phyloP scores from a whole-genome alignment of 805 yeast genomes.

The Starmerella apicola region DNA sequence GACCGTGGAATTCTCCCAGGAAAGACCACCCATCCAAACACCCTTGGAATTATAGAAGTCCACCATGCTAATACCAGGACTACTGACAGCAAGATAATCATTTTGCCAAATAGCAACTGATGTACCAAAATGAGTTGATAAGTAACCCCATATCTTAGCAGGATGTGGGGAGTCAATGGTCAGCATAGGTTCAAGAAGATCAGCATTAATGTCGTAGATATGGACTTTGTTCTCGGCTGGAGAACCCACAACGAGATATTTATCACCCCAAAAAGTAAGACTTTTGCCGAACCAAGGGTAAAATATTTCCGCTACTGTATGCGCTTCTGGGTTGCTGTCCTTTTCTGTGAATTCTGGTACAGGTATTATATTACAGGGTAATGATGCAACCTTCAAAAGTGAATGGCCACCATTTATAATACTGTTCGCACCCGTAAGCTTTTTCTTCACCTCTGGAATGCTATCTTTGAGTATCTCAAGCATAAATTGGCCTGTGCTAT shows the following conservation, averaged over 20 bases:
- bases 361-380: conserved; percentile 1
- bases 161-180: conserved; percentile 4
- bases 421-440: background rate
- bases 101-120: conserved; percentile 27
- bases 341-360: conserved; percentile 1
- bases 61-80: conserved; percentile 41
- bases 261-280: conserved; percentile 10
- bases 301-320: background rate
- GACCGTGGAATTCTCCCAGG: conserved; percentile 22
- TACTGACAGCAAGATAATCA: conserved; percentile 33
- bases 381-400: background rate
- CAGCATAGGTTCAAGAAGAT: conserved; percentile 2
- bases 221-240: conserved; percentile 17
- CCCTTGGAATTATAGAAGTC: conserved; percentile 28
- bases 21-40: conserved; percentile 23
- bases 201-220: conserved; percentile 7
- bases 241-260: conserved; percentile 14
- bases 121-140: conserved; percentile 33
- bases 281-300: conserved; percentile 15
- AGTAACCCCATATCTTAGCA: conserved; percentile 12
- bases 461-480: background rate
- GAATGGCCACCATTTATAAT: background rate
- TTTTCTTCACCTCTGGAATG: background rate
- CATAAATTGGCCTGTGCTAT: background rate
- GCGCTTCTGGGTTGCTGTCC: background rate